Evolutionary conservation across 179 eudicot genomes (phyloP), one percentile per base, ranked within the genome.

Genomic region (Nepenthes alata): DNA sequence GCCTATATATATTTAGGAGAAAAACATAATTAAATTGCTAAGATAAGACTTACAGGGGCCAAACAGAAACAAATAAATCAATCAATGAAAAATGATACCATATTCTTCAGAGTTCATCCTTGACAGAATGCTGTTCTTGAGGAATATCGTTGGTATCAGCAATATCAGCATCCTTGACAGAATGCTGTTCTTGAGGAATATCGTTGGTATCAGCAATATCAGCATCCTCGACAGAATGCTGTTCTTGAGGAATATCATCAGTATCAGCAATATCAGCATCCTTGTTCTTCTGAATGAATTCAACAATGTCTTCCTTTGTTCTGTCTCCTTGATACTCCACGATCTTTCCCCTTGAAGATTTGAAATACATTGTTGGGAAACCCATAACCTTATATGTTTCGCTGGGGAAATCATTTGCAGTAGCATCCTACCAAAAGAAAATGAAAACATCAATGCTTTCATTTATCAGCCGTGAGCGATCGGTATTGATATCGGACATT

Each of bases 321-420:
- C 95, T 61, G 15, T 65, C 79, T 47, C 93, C 95, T 0, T 69
- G 66, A 45, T 85, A 87, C 53, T 70, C 74, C 5, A 55, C 12
- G 10, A 87, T 48, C 50, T 83, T 72, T 51, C 88, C 91, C 47
- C 64, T 74, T 60, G 87, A 74, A 9, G 89, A 62, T 61, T 70
- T 74, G 63, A 90, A 85, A 69, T 72, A 90, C 71, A 90, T 39
- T 11, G 93, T 87, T 15, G 97, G 97, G 74, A 70, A 85, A 16
- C 97, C 93, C 70, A 81, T 59, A 4, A 87, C 83, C 0, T 81
- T 61, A 35, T 85, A 87, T 2, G 56, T 66, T 37, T 78, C 91
- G 35, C 13, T 59, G 11, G 91, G 87, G 56, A 71, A 59, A 68
- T 89, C 97, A 73, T 89, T 89, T 49, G 93, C 95, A 47, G 86